Conservation (phyloP, 495 filamentous ascomycete genomes). For the Neurospora tetraspora region DNA sequence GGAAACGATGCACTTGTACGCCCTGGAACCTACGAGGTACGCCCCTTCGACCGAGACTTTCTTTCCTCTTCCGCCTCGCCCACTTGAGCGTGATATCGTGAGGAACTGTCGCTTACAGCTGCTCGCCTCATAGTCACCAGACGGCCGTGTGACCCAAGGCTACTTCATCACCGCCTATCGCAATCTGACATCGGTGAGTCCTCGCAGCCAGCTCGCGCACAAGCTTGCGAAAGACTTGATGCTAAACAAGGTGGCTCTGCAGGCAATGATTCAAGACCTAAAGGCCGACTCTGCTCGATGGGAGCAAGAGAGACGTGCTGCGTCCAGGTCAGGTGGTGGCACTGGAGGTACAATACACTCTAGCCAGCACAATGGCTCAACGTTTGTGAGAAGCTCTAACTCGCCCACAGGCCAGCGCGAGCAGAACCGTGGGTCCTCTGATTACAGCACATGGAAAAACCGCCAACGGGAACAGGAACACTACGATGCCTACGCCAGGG, state of each 20-base stretch:
- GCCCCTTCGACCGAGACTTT: constrained; percentile 13
- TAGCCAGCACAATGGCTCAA: constrained; percentile 39
- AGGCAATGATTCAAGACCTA: constrained; percentile 86
- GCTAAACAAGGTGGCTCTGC: constrained; percentile 7
- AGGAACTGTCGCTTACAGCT: constrained; percentile 7
- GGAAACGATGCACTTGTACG: constrained; percentile 85
- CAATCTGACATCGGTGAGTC: constrained; percentile 73
- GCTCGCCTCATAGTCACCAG: constrained; percentile 25
- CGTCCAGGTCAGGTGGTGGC: constrained; percentile 31
- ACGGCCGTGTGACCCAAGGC: constrained; percentile 52
- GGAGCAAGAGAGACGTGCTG: constrained; percentile 57
- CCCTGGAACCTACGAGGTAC: constrained; percentile 73
- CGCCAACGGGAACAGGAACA: constrained; percentile 12
- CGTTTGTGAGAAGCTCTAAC: constrained; percentile 48
- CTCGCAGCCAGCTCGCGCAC: constrained; percentile 6
- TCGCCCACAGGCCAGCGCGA: constrained; percentile 38
- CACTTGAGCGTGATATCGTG: neutral
- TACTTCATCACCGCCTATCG: constrained; percentile 85
- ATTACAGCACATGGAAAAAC: constrained; percentile 26
- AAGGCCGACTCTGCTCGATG: constrained; percentile 73
- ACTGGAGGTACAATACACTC: constrained; percentile 48
- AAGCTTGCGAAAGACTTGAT: neutral
- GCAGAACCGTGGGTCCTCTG: constrained; percentile 17
- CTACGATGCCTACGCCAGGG: constrained; percentile 9
- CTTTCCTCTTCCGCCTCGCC: constrained; percentile 6